Evolutionary conservation across 2,329 filamentous ascomycete genomes (phyloP).

Genomic region (Colletotrichum kahawae): DNA sequence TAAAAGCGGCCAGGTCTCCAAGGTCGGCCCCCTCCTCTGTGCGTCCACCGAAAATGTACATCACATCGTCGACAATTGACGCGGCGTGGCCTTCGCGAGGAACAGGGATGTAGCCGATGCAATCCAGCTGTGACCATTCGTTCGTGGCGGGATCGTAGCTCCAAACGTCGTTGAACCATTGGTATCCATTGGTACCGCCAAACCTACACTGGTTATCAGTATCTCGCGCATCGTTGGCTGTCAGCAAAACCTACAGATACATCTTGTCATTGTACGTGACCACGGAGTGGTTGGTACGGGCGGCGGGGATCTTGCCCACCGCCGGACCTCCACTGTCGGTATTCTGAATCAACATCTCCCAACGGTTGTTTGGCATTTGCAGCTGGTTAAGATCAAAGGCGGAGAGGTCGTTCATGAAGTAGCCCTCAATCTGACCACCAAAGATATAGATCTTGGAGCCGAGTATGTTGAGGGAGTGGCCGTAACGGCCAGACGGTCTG

Average conservation of each 20-base stretch:
- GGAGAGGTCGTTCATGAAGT: slow-evolving; percentile 96
- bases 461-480: slow-evolving; percentile 94
- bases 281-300: slow-evolving; percentile 92
- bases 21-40: slow-evolving; percentile 93
- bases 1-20: slow-evolving; percentile 85
- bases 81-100: slow-evolving; percentile 94
- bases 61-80: slow-evolving; percentile 92
- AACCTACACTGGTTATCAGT: slow-evolving; percentile 63
- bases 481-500: slow-evolving; percentile 88
- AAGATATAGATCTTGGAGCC: slow-evolving; percentile 98
- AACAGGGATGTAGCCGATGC: slow-evolving; percentile 95
- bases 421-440: slow-evolving; percentile 95
- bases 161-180: slow-evolving; percentile 99
- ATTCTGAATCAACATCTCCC: slow-evolving; percentile 89
- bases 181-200: slow-evolving; percentile 91
- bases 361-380: slow-evolving; percentile 88
- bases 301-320: slow-evolving; percentile 74
- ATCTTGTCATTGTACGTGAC: slow-evolving; percentile 92
- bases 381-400: slow-evolving; percentile 96
- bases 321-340: slow-evolving; percentile 65
- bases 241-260: slow-evolving; percentile 72
- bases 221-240: background rate
- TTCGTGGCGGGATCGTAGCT: slow-evolving; percentile 87
- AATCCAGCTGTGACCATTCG: slow-evolving; percentile 87
- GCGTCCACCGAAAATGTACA: slow-evolving; percentile 98